Percentiles rank a stretch among this genome's conserved stretches.
These are phyloP conservation scores for Candida silvatica DNA, from an alignment of 805 yeast species.

Conservation along the genomic window DNA sequence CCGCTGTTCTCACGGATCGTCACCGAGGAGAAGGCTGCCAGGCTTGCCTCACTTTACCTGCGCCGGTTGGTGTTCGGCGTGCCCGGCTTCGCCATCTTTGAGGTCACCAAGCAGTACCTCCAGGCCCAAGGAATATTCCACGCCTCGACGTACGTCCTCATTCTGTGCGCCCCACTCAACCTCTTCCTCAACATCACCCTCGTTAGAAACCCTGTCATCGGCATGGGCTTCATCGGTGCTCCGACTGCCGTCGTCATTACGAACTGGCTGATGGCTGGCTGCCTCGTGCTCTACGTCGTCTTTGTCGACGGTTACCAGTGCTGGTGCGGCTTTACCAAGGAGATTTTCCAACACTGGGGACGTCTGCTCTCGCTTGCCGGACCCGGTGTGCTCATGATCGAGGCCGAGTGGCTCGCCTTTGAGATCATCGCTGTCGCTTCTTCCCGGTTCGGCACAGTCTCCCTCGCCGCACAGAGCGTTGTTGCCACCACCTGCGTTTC, in stretches of 20 bases:
- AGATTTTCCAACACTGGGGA: conserved; percentile 39
- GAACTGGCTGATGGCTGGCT: conserved; percentile 47
- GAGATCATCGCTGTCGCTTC: conserved; percentile 48
- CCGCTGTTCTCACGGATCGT: conserved; percentile 25
- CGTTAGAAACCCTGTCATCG: conserved; percentile 34
- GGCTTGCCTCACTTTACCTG: conserved; percentile 39
- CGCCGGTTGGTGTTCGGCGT: conserved; percentile 40
- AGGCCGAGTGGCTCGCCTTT: conserved; percentile 52
- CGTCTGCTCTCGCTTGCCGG: conserved; percentile 35
- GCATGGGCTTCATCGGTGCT: conserved; percentile 50
- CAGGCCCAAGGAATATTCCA: conserved; percentile 55
- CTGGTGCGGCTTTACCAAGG: conserved; percentile 40
- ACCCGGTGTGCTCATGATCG: conserved; percentile 51
- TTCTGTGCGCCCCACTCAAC: conserved; percentile 47
- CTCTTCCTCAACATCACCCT: conserved; percentile 36
- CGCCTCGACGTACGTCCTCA: conserved; percentile 43
- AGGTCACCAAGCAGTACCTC: conserved; percentile 45
- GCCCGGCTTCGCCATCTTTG: conserved; percentile 49
- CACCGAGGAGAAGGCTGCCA: conserved; percentile 39
- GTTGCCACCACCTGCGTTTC: conserved; percentile 36
- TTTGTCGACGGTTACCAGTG: conserved; percentile 38
- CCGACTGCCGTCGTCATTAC: conserved; percentile 52
- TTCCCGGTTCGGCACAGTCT: conserved; percentile 43
- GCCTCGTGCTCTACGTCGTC: conserved; percentile 31
- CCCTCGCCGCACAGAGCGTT: conserved; percentile 45